Percentiles rank a stretch among this genome's conserved stretches.
Evolutionary conservation across 352 stramenopile genomes (phyloP).

Genomic region (Globisporangium parvum): DNA sequence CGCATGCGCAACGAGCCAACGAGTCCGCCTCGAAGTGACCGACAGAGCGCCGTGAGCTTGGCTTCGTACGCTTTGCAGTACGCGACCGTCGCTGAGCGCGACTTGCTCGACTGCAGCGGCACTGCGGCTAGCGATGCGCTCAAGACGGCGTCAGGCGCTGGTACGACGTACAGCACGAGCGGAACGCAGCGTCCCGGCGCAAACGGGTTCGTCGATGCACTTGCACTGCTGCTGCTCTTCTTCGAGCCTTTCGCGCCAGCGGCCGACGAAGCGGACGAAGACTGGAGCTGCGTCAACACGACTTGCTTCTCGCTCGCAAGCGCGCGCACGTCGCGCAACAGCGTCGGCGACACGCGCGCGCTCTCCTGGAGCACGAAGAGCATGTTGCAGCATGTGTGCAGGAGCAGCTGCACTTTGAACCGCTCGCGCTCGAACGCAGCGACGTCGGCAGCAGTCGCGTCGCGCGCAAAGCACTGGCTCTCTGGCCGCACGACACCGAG

Average conservation of each 20-base stretch:
- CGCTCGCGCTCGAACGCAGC: conserved; percentile 34
- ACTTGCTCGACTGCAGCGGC: conserved; percentile 12
- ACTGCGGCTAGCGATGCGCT: conserved; percentile 18
- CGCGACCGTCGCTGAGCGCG: conserved; percentile 42
- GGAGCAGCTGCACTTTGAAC: conserved; percentile 60
- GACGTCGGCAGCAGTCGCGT: not conserved
- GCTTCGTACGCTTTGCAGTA: conserved; percentile 57
- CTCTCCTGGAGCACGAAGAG: conserved; percentile 45
- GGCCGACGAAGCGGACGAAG: not conserved
- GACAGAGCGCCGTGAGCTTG: conserved; percentile 43
- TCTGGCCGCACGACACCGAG: conserved; percentile 42
- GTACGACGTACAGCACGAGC: conserved; percentile 54
- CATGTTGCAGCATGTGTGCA: conserved; percentile 54
- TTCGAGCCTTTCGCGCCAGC: conserved; percentile 25
- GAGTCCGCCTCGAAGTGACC: conserved; percentile 41
- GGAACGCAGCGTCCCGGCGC: conserved; percentile 57
- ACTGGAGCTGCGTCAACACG: conserved; percentile 27
- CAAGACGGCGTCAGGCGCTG: conserved; percentile 44
- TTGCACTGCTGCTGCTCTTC: conserved; percentile 25
- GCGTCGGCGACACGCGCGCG: conserved; percentile 28
- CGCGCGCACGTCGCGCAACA: conserved; percentile 41
- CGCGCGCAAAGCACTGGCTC: conserved; percentile 23
- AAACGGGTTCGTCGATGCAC: conserved; percentile 29
- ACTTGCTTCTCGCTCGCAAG: conserved; percentile 54
- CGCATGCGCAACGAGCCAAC: conserved; percentile 52